phyloP scores from a whole-genome alignment of 768 basidiomycete genomes.

The Artomyces pyxidatus region DNA sequence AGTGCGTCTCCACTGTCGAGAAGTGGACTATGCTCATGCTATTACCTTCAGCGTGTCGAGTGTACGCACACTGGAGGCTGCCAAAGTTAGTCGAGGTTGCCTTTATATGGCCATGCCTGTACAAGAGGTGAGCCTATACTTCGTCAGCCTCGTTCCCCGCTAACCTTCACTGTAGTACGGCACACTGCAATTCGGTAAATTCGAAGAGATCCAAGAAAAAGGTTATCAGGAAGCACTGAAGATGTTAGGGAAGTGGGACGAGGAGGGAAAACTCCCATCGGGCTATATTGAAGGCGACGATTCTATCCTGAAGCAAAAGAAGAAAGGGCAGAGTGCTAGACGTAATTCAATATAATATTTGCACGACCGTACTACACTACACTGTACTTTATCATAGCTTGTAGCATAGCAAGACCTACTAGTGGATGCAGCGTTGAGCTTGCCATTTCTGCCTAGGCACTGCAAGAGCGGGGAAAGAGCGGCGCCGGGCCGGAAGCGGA shows the following conservation, averaged over 20 bases:
- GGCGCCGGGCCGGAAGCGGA: slow-evolving; percentile 6
- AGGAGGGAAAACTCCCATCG: slow-evolving; percentile 79
- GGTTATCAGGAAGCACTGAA: slow-evolving; percentile 71
- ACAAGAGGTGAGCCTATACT: slow-evolving; percentile 52
- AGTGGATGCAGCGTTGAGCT: no score
- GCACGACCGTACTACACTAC: not conserved
- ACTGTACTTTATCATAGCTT: not conserved
- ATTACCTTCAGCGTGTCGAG: slow-evolving; percentile 70
- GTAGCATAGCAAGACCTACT: not conserved
- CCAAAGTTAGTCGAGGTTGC: slow-evolving; percentile 83
- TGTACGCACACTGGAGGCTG: slow-evolving; percentile 90
- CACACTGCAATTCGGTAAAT: slow-evolving; percentile 84
- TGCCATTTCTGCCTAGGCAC: no score
- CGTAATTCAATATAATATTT: slow-evolving; percentile 57
- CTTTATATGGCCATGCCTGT: slow-evolving; percentile 95
- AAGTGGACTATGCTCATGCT: slow-evolving; percentile 8
- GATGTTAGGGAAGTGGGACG: slow-evolving; percentile 69
- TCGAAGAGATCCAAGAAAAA: slow-evolving; percentile 78
- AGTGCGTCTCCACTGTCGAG: slow-evolving; percentile 46
- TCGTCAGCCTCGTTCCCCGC: not conserved
- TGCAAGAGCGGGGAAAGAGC: no score
- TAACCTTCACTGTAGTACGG: slow-evolving; percentile 51
- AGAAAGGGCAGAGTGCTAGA: slow-evolving; percentile 68
- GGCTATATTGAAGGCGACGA: slow-evolving; percentile 55
- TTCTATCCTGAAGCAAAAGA: slow-evolving; percentile 38